Evolutionary conservation across 768 basidiomycete genomes (phyloP), one percentile per base, ranked within the genome.

Genomic region (Hypsizygus marmoreus): DNA sequence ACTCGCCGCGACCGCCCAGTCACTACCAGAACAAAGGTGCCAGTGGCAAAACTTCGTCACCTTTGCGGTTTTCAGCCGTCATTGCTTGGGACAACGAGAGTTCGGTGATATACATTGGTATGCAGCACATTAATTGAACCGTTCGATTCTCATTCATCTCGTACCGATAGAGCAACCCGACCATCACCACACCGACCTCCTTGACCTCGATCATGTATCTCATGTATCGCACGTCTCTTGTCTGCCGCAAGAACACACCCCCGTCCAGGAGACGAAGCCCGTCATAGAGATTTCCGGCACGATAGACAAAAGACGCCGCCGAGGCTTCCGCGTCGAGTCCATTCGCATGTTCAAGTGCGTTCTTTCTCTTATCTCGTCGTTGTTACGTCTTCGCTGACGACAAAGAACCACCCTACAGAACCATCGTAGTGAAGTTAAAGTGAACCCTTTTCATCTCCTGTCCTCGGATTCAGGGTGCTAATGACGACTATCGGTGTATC

Each of bases 81-180:
- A 58, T 67, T 17, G 54, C 64, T 19, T 55, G 61, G 56, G 68
- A 70, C 30, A 60, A 57, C 54, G 67, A 70, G 22, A 67, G 65
- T 35, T 59, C 61, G 23, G 59, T 64, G 13, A 56, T 66, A n/a
- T 60, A 63, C 40, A 42, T 65, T 20, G 64, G 67, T 67, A 57
- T 29, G 63, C 46, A 35, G 22, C 40, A n/a, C 10, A 13, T 43
- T 17, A 10, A 6, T 14, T 1, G 19, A 35, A 13, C 8, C 33
- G 1, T 6, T 45, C 11, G 11, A 24, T 32, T 30, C 35, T 40
- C 23, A 16, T 20, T 19, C 19, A 20, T 7, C 34, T 10, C 22
- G 24, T 12, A 10, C 9, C 9, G 10, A 26, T 19, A 55, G 51
- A 51, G 14, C 54, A 54, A 50, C 33, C 50, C 2, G 55, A 54